Evolutionary conservation across 768 basidiomycete species (phyloP), one percentile per base, ranked within the genome.

Genomic region (Pleurotus eryngii): DNA sequence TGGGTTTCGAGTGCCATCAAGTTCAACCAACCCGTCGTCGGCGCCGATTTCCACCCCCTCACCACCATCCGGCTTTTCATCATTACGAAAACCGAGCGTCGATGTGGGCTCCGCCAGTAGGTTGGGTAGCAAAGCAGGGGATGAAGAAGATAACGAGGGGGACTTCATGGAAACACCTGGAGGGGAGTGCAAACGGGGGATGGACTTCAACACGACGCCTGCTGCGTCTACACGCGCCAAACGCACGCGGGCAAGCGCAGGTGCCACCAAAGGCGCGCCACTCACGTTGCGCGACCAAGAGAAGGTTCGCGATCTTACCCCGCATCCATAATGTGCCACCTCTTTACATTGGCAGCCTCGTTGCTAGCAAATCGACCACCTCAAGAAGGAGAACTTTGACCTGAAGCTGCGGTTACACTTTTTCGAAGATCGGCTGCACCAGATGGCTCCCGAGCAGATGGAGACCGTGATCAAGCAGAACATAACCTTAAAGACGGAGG

Each of bases 381-480:
- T 95, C 65, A 95, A 96, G 76, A 97, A 95, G 70, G 95, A 98
- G 70, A 96, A 96, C 77, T 98, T 98, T 70, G 89, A 88, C 66
- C 87, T 99, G 68, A 97, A 98, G 71, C 82, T 98, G 51, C 91
- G 94, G 58, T 91, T 98, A 3, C 94, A 97, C 67, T 96, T 97
- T 68, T 82, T 97, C 43, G 92, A 98, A 71, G 94, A 98, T 65
- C 87, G 92, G 46, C 81, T 99, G 14, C 89, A 89, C 2, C 86
- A 92, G 64, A 84, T 95, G 48, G 90, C 91, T 0, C 93, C 94
- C 0, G 94, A 96, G 68, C 90, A 97, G 66, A 90, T 95, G 68
- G 90, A 97, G 65, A 89, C 90, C 4, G 90, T 89, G 3, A 81
- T 93, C 57, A 92, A 95, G 64, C 92, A 96, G 72, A 96, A 96